Percentiles rank a stretch among this genome's conserved stretches.
phyloP scores from a whole-genome alignment of 768 basidiomycete genomes.

The Tephrocybe rancida region DNA sequence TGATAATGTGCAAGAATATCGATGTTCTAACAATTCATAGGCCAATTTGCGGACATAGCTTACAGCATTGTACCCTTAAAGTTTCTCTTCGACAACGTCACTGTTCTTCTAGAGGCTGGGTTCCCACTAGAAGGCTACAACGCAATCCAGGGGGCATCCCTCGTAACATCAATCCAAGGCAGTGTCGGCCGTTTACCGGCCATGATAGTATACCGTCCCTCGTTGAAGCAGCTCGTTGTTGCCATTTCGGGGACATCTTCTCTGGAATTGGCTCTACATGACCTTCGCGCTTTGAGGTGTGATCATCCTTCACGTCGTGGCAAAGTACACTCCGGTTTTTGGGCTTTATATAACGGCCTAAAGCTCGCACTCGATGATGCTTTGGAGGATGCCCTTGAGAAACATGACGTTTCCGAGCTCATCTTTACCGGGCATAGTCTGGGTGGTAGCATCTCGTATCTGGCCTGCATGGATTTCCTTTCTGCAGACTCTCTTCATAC shows the following conservation, averaged over 20 bases:
- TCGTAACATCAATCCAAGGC: constrained; percentile 43
- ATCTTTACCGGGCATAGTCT: constrained; percentile 61
- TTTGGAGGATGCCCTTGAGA: constrained; percentile 38
- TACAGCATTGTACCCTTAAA: constrained; percentile 45
- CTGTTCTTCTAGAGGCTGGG: constrained; percentile 35
- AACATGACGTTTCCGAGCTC: constrained; percentile 40
- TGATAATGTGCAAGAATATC: not conserved
- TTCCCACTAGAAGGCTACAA: constrained; percentile 57
- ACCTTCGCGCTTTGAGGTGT: constrained; percentile 41
- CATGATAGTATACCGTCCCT: constrained; percentile 47
- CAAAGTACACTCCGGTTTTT: constrained; percentile 57
- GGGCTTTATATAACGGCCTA: constrained; percentile 50
- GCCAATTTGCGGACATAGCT: constrained; percentile 58
- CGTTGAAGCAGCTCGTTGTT: constrained; percentile 49
- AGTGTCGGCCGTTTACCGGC: constrained; percentile 45
- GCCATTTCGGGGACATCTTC: constrained; percentile 53
- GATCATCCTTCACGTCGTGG: constrained; percentile 40
- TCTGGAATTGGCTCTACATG: constrained; percentile 45
- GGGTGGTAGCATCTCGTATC: constrained; percentile 54
- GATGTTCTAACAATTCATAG: constrained; percentile 22
- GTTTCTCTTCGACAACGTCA: constrained; percentile 44
- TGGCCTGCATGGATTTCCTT: constrained; percentile 51
- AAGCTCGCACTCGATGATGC: constrained; percentile 32
- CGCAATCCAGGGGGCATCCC: constrained; percentile 32
- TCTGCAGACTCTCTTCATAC: constrained; percentile 18